These are phyloP conservation scores for Trichophyton simii DNA, from an alignment of 2,329 filamentous ascomycete species.

Conservation along the genomic window DNA sequence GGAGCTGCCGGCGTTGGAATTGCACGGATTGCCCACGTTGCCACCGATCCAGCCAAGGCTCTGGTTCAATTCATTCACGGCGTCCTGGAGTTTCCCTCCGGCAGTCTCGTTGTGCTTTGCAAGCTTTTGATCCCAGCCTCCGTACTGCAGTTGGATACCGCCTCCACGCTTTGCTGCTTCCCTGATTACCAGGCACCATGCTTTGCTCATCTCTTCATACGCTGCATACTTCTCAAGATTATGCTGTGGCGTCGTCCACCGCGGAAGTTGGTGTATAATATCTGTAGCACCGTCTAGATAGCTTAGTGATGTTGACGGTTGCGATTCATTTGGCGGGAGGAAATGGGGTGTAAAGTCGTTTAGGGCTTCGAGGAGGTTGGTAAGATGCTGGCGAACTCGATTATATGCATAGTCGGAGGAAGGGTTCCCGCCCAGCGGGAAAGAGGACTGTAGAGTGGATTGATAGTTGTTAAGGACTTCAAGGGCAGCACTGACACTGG, in stretches of 20 bases:
- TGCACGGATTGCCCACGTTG: background rate
- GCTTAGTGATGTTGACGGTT: constrained; percentile 68
- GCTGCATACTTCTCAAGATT: constrained; percentile 89
- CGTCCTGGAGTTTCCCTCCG: constrained; percentile 65
- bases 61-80: constrained; percentile 61
- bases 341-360: constrained; percentile 94
- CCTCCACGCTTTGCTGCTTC: constrained; percentile 85
- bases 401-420: constrained; percentile 92
- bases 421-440: constrained; percentile 72
- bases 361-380: constrained; percentile 73
- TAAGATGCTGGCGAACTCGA: constrained; percentile 68
- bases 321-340: constrained; percentile 76
- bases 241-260: constrained; percentile 81
- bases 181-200: constrained; percentile 81
- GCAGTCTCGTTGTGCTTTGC: constrained; percentile 79
- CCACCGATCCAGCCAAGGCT: constrained; percentile 68
- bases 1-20: constrained; percentile 17
- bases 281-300: constrained; percentile 85
- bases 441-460: constrained; percentile 59
- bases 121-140: constrained; percentile 82
- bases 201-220: constrained; percentile 89
- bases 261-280: constrained; percentile 74
- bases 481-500: constrained; percentile 67
- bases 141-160: constrained; percentile 77
- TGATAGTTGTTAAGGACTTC: constrained; percentile 74